Evolutionary conservation across 805 yeast genomes (phyloP), one percentile per base, ranked within the genome.

Genomic region (Jamesozyma piceae): DNA sequence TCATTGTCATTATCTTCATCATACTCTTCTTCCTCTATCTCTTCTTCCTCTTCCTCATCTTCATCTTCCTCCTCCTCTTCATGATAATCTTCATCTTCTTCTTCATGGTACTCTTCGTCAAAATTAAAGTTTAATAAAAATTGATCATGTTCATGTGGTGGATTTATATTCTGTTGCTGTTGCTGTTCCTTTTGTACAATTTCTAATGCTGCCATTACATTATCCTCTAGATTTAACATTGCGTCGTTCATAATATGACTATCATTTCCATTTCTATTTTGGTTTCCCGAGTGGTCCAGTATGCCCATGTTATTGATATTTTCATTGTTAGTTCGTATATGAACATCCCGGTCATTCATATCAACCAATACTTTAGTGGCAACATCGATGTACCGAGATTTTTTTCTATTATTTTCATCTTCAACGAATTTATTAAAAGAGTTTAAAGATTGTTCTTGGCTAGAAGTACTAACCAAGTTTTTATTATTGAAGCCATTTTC

Each of bases 131-230:
- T 40, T 11, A 40, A 21, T 35, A 40, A 17, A 26, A 34, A 40
- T 22, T 40, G 41, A 15, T 37, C 36, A 21, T 37, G 27, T 34
- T 37, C 47, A 18, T 33, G 45, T 15, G 20, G 36, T 13, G 27
- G 20, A 21, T 14, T 20, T 10, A 14, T 18, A 2, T 22, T 13
- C 33, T 4, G 22, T 33, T 28, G 39, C 33, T 39, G 32, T 30
- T 45, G 43, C 27, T 51, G 51, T 26, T 49, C 51, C 31, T 52
- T 48, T 31, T 49, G 52, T 9, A 49, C 57, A 26, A 55, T 48
- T 44, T 53, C 53, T 9, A 56, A 52, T 2, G 59, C 58, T 3
- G 57, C 57, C 50, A 58, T 50, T 4, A 54, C 58, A 45, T 58
- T 56, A 35, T 55, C 60, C 6, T 57, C 63, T 3, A 60, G 41